Conservation (phyloP, 129 eudicot genomes). For the Flaveria ramosissima region DNA sequence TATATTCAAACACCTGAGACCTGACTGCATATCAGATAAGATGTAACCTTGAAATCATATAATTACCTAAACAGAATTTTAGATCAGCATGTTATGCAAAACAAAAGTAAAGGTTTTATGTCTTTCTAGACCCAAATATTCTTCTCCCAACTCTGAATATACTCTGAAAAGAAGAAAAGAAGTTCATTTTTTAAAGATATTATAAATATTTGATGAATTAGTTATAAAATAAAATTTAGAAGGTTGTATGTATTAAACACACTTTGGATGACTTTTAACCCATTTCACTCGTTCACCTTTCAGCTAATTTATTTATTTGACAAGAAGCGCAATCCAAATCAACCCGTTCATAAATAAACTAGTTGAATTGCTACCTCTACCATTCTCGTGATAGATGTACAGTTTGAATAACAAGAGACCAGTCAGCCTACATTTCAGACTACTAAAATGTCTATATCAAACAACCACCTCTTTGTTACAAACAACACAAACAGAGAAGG, state of each 20-base stretch:
- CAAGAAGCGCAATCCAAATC: neutral
- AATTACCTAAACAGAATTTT: neutral
- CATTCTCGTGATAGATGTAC: neutral
- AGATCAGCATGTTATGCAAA: neutral
- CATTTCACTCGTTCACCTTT: neutral
- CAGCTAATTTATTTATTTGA: neutral
- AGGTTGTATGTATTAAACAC: neutral
- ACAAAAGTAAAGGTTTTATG: neutral
- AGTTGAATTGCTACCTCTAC: neutral
- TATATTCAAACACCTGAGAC: slow-evolving; percentile 68
- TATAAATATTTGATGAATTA: neutral
- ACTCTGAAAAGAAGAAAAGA: neutral
- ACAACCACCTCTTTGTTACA: neutral
- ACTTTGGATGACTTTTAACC: neutral
- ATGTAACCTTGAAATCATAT: slow-evolving; percentile 32
- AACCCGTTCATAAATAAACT: neutral
- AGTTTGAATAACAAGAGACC: neutral
- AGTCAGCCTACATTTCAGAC: neutral
- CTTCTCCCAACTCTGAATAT: neutral
- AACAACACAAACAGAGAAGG: neutral
- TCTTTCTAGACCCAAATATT: neutral
- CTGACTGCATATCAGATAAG: slow-evolving; percentile 57
- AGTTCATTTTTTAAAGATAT: neutral
- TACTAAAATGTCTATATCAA: neutral
- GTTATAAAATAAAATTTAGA: neutral